phyloP scores from a whole-genome alignment of 225 moss, liverwort and hornwort species.

The Polytrichum commune region DNA sequence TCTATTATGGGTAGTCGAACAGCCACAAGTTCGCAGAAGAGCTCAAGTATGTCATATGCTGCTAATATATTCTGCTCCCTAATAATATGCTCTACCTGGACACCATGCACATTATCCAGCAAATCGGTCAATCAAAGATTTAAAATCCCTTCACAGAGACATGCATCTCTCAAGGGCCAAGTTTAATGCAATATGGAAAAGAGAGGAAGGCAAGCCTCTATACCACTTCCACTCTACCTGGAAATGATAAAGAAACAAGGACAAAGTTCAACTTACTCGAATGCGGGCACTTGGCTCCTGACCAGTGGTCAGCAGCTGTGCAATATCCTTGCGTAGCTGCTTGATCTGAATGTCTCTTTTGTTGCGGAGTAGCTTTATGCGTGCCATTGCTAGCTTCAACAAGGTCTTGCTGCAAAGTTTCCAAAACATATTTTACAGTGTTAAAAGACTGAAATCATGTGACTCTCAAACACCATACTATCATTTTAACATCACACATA shows the following conservation, averaged over 20 bases:
- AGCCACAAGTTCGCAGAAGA: conserved; percentile 93
- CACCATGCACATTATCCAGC: background rate
- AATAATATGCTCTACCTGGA: conserved; percentile 86
- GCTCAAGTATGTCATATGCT: conserved; percentile 93
- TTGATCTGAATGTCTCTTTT: conserved; percentile 95
- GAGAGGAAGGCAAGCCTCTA: background rate
- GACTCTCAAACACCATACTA: background rate
- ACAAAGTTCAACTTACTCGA: conserved; percentile 50
- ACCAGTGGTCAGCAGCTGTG: conserved; percentile 74
- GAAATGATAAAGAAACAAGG: background rate
- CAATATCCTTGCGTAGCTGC: conserved; percentile 93
- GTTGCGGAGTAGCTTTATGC: conserved; percentile 95
- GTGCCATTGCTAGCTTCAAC: conserved; percentile 93
- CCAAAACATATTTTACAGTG: background rate
- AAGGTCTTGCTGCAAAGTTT: conserved; percentile 76
- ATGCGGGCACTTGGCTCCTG: conserved; percentile 99
- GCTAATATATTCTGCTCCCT: conserved; percentile 96
- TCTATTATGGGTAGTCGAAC: conserved; percentile 97
- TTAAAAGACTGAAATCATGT: background rate
- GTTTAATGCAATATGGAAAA: background rate
- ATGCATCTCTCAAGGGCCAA: background rate
- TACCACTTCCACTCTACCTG: background rate
- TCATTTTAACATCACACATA: background rate
- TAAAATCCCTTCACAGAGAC: background rate
- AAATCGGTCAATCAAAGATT: background rate